Evolutionary conservation across 441 rosid species (phyloP), one percentile per base, ranked within the genome.

Genomic region (Hura crepitans): DNA sequence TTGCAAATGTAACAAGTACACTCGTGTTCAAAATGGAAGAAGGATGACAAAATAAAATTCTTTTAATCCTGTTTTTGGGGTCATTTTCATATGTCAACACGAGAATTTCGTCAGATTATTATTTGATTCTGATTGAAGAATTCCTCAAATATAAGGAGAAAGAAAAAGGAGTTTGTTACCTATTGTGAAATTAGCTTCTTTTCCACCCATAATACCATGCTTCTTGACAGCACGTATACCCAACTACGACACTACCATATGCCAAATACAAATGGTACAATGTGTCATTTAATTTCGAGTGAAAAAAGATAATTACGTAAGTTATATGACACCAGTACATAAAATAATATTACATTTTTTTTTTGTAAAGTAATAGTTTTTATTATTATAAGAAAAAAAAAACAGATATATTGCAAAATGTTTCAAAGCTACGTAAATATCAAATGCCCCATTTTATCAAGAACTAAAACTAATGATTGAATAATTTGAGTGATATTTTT

Each of bases 61-160:
- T 53, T 53, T 23, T 11, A 51, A 51, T 8, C n/a, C n/a, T 20
- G 22, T 51, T 51, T 22, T 27, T 9, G 28, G 6, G 63, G 43
- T 59, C 63, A 59, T 59, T 59, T 59, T 59, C 63, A 59, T 59
- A 51, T 15, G 15, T 35, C 43, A 59, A 59, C 27, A 51, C 8
- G 63, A 18, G 11, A 59, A 18, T 31, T 43, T 17, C 12, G 23
- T 31, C 43, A 7, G 56, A 59, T 59, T 59, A 31, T 30, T 30
- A 8, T 2, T 58, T 18, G 62, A 58, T 58, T 18, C 42, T 31
- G 62, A 30, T 58, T 58, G 43, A 58, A 18, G 8, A 35, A 35
- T 58, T 58, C 62, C 20, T 31, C 43, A 27, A 57, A 30, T 18
- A 50, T 28, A 57, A 13, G n/a, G 39, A 58, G 39, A 30, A 31